Evolutionary conservation across 768 basidiomycete genomes (phyloP).

Genomic region (Russula lepida): DNA sequence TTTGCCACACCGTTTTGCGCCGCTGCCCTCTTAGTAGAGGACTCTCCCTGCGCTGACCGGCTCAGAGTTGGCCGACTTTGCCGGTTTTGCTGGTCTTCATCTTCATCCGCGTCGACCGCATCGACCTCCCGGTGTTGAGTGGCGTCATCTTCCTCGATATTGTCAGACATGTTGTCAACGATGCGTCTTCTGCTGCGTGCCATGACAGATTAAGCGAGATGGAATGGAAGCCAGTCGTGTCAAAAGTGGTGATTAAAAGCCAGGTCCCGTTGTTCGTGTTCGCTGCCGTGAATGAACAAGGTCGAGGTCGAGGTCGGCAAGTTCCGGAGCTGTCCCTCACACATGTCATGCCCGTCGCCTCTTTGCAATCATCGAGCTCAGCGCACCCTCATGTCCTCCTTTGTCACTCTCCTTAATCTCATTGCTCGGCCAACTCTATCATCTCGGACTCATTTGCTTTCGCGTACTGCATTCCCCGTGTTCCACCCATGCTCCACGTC

Average conservation of each 20-base stretch:
- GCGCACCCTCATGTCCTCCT: slow-evolving; percentile 7
- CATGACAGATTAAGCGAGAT: slow-evolving; percentile 25
- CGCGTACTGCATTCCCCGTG: slow-evolving; percentile 13
- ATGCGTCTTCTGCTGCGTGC: slow-evolving; percentile 34
- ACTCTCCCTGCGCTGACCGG: neutral
- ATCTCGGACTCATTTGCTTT: neutral
- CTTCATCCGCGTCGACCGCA: slow-evolving; percentile 35
- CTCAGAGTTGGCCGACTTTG: slow-evolving; percentile 28
- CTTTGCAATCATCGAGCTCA: neutral
- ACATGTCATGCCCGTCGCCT: neutral
- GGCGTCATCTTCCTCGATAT: slow-evolving; percentile 45
- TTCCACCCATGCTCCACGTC: slow-evolving; percentile 9
- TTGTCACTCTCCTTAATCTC: slow-evolving; percentile 9
- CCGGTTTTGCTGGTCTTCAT: slow-evolving; percentile 30
- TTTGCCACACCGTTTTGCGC: slow-evolving; percentile 22
- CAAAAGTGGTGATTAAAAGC: neutral
- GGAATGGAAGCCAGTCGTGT: neutral
- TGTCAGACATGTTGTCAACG: slow-evolving; percentile 45
- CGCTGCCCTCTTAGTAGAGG: neutral
- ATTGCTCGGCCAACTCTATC: slow-evolving; percentile 6
- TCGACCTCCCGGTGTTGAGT: slow-evolving; percentile 33
- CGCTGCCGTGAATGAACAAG: neutral
- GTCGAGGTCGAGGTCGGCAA: neutral
- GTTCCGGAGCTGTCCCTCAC: neutral
- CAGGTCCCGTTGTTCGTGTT: neutral